These are phyloP conservation scores for Pseudopithomyces chartarum DNA, from an alignment of 2,329 filamentous ascomycete genomes.

Conservation along the genomic window DNA sequence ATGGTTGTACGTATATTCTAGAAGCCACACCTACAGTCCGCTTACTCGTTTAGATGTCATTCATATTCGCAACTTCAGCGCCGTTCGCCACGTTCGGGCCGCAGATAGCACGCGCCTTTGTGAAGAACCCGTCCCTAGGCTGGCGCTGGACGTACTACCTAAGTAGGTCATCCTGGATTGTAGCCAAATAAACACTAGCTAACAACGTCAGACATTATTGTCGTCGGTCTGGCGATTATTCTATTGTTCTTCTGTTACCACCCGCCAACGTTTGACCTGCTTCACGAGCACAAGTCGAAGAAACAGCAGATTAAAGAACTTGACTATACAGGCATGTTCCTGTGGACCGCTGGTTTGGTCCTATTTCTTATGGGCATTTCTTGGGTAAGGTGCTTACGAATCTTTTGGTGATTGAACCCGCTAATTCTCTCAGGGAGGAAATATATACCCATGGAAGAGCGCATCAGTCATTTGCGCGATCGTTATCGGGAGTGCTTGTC, in stretches of 20 bases:
- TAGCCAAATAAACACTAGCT: not conserved
- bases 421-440: slow-evolving; percentile 28
- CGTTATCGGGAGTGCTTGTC: slow-evolving; percentile 27
- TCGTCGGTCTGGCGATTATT: slow-evolving; percentile 11
- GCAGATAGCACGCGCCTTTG: slow-evolving; percentile 17
- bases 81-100: slow-evolving; percentile 20
- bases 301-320: slow-evolving; percentile 17
- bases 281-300: slow-evolving; percentile 19
- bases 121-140: slow-evolving; percentile 12
- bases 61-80: slow-evolving; percentile 17
- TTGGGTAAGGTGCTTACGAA: slow-evolving; percentile 8
- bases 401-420: not conserved
- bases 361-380: slow-evolving; percentile 20
- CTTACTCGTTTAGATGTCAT: slow-evolving; percentile 11
- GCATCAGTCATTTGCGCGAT: slow-evolving; percentile 31
- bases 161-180: slow-evolving; percentile 1
- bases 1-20: slow-evolving; percentile 8
- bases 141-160: slow-evolving; percentile 23
- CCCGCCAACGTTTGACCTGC: slow-evolving; percentile 17
- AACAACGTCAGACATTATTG: slow-evolving; percentile 12
- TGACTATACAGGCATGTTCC: slow-evolving; percentile 17
- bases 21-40: not conserved
- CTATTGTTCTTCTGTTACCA: slow-evolving; percentile 21
- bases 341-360: slow-evolving; percentile 17
- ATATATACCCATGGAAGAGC: slow-evolving; percentile 35